phyloP scores from a whole-genome alignment of 2,329 filamentous ascomycete genomes.

The Monilinia vaccinii-corymbosi region DNA sequence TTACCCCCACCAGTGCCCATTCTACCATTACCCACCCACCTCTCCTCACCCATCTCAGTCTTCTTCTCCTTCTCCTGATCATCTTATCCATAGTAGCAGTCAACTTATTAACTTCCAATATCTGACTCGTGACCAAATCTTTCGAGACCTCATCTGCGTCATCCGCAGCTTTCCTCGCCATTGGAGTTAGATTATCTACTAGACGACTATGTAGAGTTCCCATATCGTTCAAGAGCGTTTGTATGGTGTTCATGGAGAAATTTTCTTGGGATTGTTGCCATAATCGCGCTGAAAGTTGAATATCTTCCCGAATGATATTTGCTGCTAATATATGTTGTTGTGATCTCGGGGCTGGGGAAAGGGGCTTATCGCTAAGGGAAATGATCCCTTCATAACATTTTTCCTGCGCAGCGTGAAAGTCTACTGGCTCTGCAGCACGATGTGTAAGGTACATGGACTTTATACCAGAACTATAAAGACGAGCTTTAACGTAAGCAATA shows the following conservation, averaged over 20 bases:
- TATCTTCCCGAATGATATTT: conserved; percentile 36
- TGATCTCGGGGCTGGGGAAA: conserved; percentile 18
- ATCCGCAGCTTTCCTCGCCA: conserved; percentile 61
- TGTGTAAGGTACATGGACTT: conserved; percentile 75
- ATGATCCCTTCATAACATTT: conserved; percentile 21
- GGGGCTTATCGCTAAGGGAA: conserved; percentile 12
- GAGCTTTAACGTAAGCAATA: conserved; percentile 65
- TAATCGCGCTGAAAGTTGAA: conserved; percentile 37
- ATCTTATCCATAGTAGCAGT: conserved; percentile 71
- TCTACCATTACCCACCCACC: conserved; percentile 76
- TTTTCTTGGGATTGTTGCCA: conserved; percentile 50
- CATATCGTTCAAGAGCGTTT: conserved; percentile 38
- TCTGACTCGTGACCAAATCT: conserved; percentile 67
- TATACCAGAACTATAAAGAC: conserved; percentile 77
- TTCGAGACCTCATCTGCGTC: conserved; percentile 71
- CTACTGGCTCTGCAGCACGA: conserved; percentile 39
- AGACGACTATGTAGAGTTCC: conserved; percentile 36
- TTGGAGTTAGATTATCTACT: conserved; percentile 37
- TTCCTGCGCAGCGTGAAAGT: conserved; percentile 16
- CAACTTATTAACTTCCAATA: conserved; percentile 71
- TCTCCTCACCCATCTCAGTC: conserved; percentile 65
- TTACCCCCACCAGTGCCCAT: conserved; percentile 77
- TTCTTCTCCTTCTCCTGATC: conserved; percentile 56
- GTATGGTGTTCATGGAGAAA: conserved; percentile 49
- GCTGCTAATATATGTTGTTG: conserved; percentile 40